Evolutionary conservation across 1,284 basidiomycete species (phyloP).

Genomic region (Heterobasidion occidentale): DNA sequence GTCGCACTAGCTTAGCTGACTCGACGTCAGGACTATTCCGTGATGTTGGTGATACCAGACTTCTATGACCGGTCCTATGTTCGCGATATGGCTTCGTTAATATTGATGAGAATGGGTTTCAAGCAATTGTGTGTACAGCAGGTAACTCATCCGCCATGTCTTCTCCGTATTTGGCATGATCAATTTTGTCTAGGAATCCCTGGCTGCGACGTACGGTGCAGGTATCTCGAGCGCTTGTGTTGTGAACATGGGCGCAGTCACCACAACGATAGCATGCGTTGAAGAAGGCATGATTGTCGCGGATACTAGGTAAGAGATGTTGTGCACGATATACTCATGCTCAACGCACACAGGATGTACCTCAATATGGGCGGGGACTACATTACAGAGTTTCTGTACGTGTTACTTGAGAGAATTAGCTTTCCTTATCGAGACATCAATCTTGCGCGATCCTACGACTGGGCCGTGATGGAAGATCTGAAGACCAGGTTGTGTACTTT

Average conservation of each 20-base stretch:
- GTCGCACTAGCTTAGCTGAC: conserved; percentile 1
- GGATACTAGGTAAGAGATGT: conserved; percentile 71
- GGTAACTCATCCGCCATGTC: conserved; percentile 30
- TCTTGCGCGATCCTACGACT: conserved; percentile 73
- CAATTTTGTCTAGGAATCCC: conserved; percentile 58
- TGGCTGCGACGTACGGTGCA: conserved; percentile 92
- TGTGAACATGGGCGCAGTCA: conserved; percentile 86
- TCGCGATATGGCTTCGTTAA: conserved; percentile 68
- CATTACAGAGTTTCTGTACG: conserved; percentile 83
- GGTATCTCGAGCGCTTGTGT: conserved; percentile 94
- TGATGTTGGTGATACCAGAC: conserved; percentile 90
- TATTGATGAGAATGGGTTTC: conserved; percentile 84
- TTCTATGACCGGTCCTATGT: conserved; percentile 84
- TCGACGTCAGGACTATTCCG: conserved; percentile 66
- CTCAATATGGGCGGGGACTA: conserved; percentile 91
- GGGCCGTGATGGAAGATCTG: conserved; percentile 83
- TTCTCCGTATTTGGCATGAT: background rate
- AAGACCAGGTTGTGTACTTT: conserved; percentile 80
- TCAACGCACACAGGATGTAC: conserved; percentile 50
- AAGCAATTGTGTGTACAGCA: conserved; percentile 88
- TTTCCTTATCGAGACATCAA: conserved; percentile 88
- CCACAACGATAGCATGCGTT: conserved; percentile 86
- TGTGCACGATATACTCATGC: background rate
- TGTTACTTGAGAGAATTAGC: conserved; percentile 73
- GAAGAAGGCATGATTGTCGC: conserved; percentile 89